Percentiles rank a stretch among this genome's conserved stretches.
Evolutionary conservation across 345 rosid genomes (phyloP).

Genomic region (Euclidium syriacum): DNA sequence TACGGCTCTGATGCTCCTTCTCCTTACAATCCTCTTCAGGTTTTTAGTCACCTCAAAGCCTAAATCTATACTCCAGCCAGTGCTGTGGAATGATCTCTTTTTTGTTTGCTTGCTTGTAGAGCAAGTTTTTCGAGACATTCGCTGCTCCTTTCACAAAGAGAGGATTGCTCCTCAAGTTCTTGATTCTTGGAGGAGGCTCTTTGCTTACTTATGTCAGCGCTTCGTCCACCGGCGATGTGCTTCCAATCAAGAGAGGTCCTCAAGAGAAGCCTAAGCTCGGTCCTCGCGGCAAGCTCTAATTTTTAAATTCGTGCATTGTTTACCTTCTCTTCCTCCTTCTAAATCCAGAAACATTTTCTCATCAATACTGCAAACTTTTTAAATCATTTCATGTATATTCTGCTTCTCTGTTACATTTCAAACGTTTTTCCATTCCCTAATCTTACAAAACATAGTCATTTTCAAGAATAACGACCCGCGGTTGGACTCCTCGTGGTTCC

Average conservation of each 20-base stretch:
- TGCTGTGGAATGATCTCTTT: not conserved
- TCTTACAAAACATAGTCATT: slow-evolving; percentile 3
- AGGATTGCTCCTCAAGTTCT: slow-evolving; percentile 88
- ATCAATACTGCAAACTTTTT: slow-evolving; percentile 1
- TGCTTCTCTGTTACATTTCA: slow-evolving; percentile 24
- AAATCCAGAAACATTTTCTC: slow-evolving; percentile 13
- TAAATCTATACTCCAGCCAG: not conserved
- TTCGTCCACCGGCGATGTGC: slow-evolving; percentile 60
- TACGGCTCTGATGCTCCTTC: slow-evolving; percentile 99
- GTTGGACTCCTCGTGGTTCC: slow-evolving; percentile 67
- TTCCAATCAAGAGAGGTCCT: slow-evolving; percentile 96
- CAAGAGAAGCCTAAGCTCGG: slow-evolving; percentile 87
- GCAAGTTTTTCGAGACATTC: slow-evolving; percentile 95
- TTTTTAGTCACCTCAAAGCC: slow-evolving; percentile 4
- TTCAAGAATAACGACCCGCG: slow-evolving; percentile 23
- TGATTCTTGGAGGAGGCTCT: slow-evolving; percentile 85
- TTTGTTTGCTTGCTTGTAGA: slow-evolving; percentile 43
- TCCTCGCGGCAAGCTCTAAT: slow-evolving; percentile 86
- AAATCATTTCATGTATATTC: slow-evolving; percentile 22
- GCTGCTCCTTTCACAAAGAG: slow-evolving; percentile 98
- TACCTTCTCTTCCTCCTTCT: slow-evolving; percentile 5
- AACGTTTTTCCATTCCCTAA: not conserved
- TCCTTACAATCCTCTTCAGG: slow-evolving; percentile 96
- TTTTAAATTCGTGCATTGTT: not conserved
- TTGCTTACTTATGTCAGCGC: slow-evolving; percentile 65